Conservation (phyloP, 75 land plant genomes). For the Larix kaempferi region DNA sequence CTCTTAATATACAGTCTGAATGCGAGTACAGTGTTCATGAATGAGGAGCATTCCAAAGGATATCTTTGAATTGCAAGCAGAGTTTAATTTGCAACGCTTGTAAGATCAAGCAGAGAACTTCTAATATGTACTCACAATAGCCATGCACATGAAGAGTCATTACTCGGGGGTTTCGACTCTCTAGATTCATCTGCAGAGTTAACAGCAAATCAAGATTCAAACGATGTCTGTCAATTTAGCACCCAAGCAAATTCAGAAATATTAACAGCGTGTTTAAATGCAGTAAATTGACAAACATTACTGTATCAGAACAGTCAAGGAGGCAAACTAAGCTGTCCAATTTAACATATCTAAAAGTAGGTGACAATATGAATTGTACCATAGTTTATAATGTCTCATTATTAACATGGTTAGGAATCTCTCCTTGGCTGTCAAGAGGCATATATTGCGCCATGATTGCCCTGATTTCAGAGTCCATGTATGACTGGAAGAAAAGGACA, state of each 20-base stretch:
- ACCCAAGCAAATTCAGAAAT: neutral
- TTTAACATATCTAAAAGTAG: neutral
- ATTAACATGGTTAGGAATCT: neutral
- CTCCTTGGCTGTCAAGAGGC: slow-evolving; percentile 4
- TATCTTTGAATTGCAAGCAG: neutral
- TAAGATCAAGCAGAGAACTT: neutral
- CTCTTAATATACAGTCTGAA: neutral
- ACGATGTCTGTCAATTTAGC: neutral
- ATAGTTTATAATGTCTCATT: neutral
- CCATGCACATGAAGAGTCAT: neutral
- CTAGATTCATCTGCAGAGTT: neutral
- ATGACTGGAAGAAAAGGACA: slow-evolving; percentile 45
- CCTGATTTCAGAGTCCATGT: slow-evolving; percentile 19
- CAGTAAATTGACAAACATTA: neutral
- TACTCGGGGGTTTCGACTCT: neutral
- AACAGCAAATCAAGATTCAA: neutral
- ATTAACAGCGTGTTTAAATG: neutral
- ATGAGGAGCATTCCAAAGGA: neutral
- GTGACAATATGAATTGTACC: neutral
- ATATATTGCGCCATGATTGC: slow-evolving; percentile 1
- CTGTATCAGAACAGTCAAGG: neutral
- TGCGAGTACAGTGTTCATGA: neutral
- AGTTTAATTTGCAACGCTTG: slow-evolving; percentile 5
- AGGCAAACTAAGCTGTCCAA: neutral
- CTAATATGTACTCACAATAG: neutral